These are phyloP conservation scores for Debaryomyces udenii DNA, from an alignment of 1,139 yeast species.

Conservation along the genomic window DNA sequence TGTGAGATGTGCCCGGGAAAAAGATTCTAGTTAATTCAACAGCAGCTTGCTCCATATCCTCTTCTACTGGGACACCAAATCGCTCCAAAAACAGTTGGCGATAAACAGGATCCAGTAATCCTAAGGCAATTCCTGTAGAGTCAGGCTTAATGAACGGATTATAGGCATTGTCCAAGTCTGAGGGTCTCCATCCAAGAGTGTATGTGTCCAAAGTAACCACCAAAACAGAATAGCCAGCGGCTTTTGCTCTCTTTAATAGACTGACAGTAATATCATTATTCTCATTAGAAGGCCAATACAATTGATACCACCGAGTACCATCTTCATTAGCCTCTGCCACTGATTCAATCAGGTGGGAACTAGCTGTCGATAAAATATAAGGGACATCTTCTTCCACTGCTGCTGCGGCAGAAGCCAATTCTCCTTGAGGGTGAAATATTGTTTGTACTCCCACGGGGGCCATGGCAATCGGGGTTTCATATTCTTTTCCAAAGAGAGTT, in stretches of 20 bases:
- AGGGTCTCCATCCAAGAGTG: constrained; percentile 25
- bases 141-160: constrained; percentile 25
- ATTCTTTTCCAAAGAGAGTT: constrained; percentile 4
- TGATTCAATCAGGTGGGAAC: constrained; percentile 22
- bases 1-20: constrained; percentile 5
- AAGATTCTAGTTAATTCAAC: neutral
- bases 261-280: constrained; percentile 21
- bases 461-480: constrained; percentile 11
- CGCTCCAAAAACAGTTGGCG: constrained; percentile 7
- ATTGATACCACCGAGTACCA: constrained; percentile 24
- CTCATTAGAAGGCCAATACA: constrained; percentile 26
- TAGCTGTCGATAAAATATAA: constrained; percentile 24
- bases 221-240: constrained; percentile 21
- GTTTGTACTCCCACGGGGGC: constrained; percentile 27
- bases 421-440: constrained; percentile 24
- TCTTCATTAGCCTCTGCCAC: constrained; percentile 22
- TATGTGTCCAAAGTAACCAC: constrained; percentile 26
- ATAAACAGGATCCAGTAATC: constrained; percentile 24
- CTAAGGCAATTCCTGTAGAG: constrained; percentile 19
- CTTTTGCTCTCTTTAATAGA: constrained; percentile 20
- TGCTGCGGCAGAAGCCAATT: constrained; percentile 22
- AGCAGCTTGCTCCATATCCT: constrained; percentile 7
- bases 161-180: constrained; percentile 23
- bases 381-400: constrained; percentile 22
- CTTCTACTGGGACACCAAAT: constrained; percentile 2